Percentiles rank a stretch among this genome's conserved stretches.
phyloP scores from a whole-genome alignment of 75 land plant genomes.

The Selaginella tamariscina region DNA sequence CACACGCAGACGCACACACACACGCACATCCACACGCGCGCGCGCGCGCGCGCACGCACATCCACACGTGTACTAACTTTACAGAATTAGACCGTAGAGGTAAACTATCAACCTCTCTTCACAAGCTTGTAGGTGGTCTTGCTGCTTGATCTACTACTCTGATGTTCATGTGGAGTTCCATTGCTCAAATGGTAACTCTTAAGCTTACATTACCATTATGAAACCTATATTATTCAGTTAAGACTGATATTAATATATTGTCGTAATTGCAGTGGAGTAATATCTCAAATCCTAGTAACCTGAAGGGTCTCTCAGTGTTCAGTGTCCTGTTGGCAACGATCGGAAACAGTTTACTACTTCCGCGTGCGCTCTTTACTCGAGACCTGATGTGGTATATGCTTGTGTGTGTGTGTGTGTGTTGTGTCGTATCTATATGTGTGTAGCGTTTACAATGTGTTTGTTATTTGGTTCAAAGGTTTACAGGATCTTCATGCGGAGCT shows the following conservation, averaged over 20 bases:
- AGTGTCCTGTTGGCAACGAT: conserved; percentile 29
- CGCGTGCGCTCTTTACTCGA: conserved; percentile 23
- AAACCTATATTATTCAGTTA: not conserved
- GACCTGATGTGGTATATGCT: conserved; percentile 25
- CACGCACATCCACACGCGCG: no score
- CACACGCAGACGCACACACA: no score
- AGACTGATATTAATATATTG: conserved; percentile 11
- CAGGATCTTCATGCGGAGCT: conserved; percentile 26
- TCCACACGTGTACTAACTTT: no score
- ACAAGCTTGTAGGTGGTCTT: conserved; percentile 21
- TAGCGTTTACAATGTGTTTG: not conserved
- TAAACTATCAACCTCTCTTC: conserved; percentile 16
- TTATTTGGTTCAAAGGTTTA: conserved; percentile 16
- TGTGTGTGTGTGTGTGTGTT: no score
- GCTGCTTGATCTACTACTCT: conserved; percentile 26
- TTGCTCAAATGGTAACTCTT: conserved; percentile 34
- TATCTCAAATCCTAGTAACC: conserved; percentile 25
- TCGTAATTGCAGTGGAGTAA: conserved; percentile 24
- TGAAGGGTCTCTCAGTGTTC: conserved; percentile 31
- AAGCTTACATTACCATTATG: no score
- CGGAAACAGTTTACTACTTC: conserved; percentile 29
- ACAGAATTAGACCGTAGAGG: conserved; percentile 15
- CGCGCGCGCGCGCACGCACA: no score
- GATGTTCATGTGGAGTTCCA: conserved; percentile 37
- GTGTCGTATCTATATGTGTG: not conserved